phyloP scores from a whole-genome alignment of 2,329 filamentous ascomycete genomes.

The Metarhizium rileyi region DNA sequence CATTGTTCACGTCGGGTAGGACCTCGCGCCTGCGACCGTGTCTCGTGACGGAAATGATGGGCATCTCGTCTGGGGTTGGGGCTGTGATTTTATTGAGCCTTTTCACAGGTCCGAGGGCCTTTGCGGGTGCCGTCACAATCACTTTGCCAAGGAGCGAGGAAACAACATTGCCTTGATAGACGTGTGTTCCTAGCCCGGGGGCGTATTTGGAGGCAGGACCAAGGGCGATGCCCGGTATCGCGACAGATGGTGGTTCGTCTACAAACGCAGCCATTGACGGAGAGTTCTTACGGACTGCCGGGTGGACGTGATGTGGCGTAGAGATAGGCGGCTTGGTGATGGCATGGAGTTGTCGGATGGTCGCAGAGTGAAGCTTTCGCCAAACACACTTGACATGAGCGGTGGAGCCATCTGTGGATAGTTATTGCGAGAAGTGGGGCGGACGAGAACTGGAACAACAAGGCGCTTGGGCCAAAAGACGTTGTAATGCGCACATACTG shows the following conservation, averaged over 20 bases:
- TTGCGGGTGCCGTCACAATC: conserved; percentile 38
- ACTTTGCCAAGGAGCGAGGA: conserved; percentile 75
- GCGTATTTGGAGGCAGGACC: conserved; percentile 57
- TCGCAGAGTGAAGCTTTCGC: too few species aligned
- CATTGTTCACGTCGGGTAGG: conserved; percentile 70
- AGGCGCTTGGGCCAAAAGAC: too few species aligned
- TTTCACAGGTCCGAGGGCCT: conserved; percentile 41
- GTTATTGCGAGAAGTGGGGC: background rate
- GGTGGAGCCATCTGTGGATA: too few species aligned
- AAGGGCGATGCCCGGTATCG: conserved; percentile 74
- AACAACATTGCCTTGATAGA: conserved; percentile 64
- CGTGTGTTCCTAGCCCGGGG: conserved; percentile 75
- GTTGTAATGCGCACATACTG: too few species aligned
- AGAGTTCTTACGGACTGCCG: background rate
- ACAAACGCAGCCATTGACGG: conserved; percentile 23
- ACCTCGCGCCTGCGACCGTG: conserved; percentile 52
- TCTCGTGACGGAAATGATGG: conserved; percentile 47
- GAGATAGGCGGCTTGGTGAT: too few species aligned
- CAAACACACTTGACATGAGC: too few species aligned
- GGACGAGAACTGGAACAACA: too few species aligned
- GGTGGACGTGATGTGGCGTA: too few species aligned
- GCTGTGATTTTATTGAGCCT: conserved; percentile 49
- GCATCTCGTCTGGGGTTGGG: conserved; percentile 31
- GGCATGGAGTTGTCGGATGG: too few species aligned
- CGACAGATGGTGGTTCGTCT: conserved; percentile 40